Base-by-base conservation (phyloP, 306 rosid genomes). In the Pyrus communis region DNA sequence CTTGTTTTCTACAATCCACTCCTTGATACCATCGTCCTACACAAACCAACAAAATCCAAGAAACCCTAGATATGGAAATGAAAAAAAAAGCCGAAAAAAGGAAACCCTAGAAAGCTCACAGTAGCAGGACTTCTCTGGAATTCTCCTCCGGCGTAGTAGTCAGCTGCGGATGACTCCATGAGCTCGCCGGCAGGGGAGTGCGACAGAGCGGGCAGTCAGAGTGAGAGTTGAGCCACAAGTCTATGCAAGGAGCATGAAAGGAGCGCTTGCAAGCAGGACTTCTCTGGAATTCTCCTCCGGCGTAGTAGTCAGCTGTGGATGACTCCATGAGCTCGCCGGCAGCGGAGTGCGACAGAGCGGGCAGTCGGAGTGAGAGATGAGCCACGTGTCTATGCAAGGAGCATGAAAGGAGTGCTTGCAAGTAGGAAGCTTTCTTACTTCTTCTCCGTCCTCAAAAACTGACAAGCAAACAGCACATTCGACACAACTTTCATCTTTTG, bases 151-250 rank as follows among this genome's bases (percentile, higher is more conserved):
- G 81, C 15, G 69, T 33, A 28, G 69, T 45, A 66, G 27, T 67
- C 27, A 76, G 9, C 49, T 55, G 77, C 2, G 61, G 87, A 43
- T 71, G 72, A 30, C 78, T 33, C 68, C 68, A 59, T 1, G 77
- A 71, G 4, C 46, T 71, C 6, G 75, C 87, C 1, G 97, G 84
- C 43, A 82, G 93, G 4, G 91, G 91, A 7, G 98, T 61, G 15
- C 98, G 87, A 67, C 99, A 96, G 80, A 96, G 81, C 2, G 99
- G 98, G 73, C 97, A 96, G 67, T 96, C 99, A 8, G 81, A 84
- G 86, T 91, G 99, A 74, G 97, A 92, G 76, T 67, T 81, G 22
- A 96, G 93, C 99, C 99, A 92, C 96, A 91, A 91, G 58, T 92
- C 99, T 73, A 96, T 92, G 60, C 98, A 96, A 27, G 67, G 15